phyloP scores from a whole-genome alignment of 805 yeast genomes.

The Schizosaccharomyces lindneri region DNA sequence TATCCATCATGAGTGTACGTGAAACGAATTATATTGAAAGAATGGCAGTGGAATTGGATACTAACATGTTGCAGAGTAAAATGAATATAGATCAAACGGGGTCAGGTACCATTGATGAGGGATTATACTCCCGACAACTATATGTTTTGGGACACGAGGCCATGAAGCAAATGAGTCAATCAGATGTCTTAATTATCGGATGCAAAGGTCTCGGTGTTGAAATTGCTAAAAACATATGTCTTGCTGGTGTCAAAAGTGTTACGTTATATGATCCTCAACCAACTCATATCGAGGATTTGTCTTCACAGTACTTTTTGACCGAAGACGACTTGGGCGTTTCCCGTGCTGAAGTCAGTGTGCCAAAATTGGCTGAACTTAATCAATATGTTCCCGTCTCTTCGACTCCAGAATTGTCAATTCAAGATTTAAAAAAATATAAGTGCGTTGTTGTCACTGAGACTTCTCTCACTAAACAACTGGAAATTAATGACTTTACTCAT shows the following conservation, averaged over 20 bases:
- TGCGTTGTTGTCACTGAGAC: conserved; percentile 66
- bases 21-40: not conserved
- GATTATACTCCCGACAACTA: conserved; percentile 84
- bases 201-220: conserved; percentile 83
- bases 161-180: conserved; percentile 84
- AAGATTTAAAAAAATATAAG: conserved; percentile 33
- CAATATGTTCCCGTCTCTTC: conserved; percentile 70
- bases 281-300: conserved; percentile 44
- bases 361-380: conserved; percentile 57
- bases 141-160: conserved; percentile 95
- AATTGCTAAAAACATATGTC: conserved; percentile 76
- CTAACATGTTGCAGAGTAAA: not conserved
- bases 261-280: conserved; percentile 61
- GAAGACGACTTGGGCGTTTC: conserved; percentile 51
- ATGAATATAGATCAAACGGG: conserved; percentile 5
- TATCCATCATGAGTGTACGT: conserved; percentile 7
- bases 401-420: conserved; percentile 28
- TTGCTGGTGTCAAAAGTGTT: conserved; percentile 90
- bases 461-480: conserved; percentile 46
- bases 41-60: not conserved
- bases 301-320: conserved; percentile 59
- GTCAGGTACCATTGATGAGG: conserved; percentile 46
- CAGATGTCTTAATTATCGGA: conserved; percentile 80
- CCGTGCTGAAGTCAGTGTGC: conserved; percentile 48
- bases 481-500: conserved; percentile 55